Base-by-base conservation (phyloP, 345 rosid species). In the Moringa oleifera region DNA sequence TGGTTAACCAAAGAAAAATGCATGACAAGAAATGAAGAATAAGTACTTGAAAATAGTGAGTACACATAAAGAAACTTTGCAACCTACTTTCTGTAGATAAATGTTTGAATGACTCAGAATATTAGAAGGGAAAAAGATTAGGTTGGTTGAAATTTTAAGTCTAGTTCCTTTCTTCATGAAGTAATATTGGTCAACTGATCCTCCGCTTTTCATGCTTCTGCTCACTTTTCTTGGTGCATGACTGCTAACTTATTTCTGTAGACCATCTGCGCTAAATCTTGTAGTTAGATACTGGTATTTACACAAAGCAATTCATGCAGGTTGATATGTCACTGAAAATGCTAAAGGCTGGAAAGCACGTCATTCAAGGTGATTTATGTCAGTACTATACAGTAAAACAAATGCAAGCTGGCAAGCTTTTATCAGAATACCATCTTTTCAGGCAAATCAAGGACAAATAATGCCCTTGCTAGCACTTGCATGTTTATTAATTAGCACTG, bases 291-390 rank as follows among this genome's bases (percentile, higher is more conserved):
- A 16, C 49, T 41, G 20, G 54, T 23, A 28, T 55, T 21, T 52
- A 6, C 51, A 7, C 46, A 37, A 45, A 63, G 25, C 20, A 33
- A 77, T 63, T 20, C 36, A 0, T 80, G 76, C 74, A 93, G 98
- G 91, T 86, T 69, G 91, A 87, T 69, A 78, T 80, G 73, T 85
- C 96, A 23, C 51, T 93, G 56, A 84, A 77, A 78, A 82, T 93
- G 79, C 81, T 88, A n/a, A 83, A 83, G 81, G 89, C 85, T 18
- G 96, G 94, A 70, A 90, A 93, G 73, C 96, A 90, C 69, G 90
- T 93, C 65, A 81, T 89, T 75, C 98, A 92, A 84, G 98, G 96
- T 87, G 49, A 80, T 20, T 64, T 36, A 0, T 58, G 66, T 36
- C 51, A 60, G 61, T 20, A 46, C 47, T 37, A 6, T n/a, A 56